Base-by-base conservation (phyloP, 2,329 filamentous ascomycete genomes). In the Clonostachys rhizophaga region DNA sequence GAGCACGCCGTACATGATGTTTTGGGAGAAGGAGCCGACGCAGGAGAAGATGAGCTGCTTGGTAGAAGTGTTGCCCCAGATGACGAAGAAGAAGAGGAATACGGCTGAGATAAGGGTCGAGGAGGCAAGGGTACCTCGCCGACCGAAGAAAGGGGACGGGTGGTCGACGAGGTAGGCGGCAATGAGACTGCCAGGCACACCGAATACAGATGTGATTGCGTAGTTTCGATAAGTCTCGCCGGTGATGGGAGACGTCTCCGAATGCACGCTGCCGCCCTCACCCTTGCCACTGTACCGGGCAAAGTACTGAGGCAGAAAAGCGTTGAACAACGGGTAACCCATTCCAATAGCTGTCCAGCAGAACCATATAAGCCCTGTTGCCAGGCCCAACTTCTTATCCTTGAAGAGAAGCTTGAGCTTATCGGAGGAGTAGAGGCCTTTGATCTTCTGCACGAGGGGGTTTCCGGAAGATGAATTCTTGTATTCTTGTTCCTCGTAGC, bases 301-400 rank as follows among this genome's bases (percentile, higher is more conserved):
- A 49, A 95, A 80, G 59, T 94, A 94, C 55, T 94, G 87, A 1
- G 90, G 90, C n/a, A 95, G 75, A 67, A 95, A 95, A 45, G 87
- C 86, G 64, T 94, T 94, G 77, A 92, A 95, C 2, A 95, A 78
- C 1, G 89, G 89, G 59, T 92, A 95, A 4, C 84, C 89, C 81
- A 95, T 87, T 50, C 89, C 89, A 54, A 95, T 91, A 13, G 81
- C 84, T 0, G 84, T 76, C 89, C 89, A 95, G 61, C 83, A 84
- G 65, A 91, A 87, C 87, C 87, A 91, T 43, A 92, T 71, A 18
- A 83, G 66, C 5, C 53, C 57, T 1, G 79, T 83, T 37, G 77
- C 72, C 45, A 70, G 54, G 45, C 69, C 77, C 8, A 81, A 69
- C 47, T 72, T 76, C 54, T 69, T 76, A 47, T 59, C 75, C 50